Evolutionary conservation across 768 basidiomycete species (phyloP).

Genomic region (Amanita phalloides): DNA sequence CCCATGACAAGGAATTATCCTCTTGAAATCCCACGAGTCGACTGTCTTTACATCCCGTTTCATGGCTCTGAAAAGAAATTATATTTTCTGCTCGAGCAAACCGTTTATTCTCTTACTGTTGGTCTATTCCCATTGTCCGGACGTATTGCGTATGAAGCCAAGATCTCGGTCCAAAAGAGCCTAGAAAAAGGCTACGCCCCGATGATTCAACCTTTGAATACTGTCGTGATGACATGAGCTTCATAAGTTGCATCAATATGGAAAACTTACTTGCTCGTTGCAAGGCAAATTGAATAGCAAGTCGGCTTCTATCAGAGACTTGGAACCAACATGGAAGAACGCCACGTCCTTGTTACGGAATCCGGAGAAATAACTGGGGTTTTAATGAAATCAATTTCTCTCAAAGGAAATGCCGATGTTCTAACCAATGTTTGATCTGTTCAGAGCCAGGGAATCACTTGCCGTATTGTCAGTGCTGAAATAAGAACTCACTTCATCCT

Average conservation of each 20-base stretch:
- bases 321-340: conserved; percentile 64
- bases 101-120: conserved; percentile 19
- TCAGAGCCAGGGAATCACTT: background rate
- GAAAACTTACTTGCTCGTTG: conserved; percentile 49
- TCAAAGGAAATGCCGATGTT: background rate
- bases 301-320: conserved; percentile 72
- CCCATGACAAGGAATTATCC: conserved; percentile 66
- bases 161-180: conserved; percentile 23
- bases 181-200: conserved; percentile 12
- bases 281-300: conserved; percentile 75
- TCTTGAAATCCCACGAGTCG: conserved; percentile 60
- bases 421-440: conserved; percentile 42
- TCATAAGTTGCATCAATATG: background rate
- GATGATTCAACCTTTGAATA: conserved; percentile 27
- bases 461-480: background rate
- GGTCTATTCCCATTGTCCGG: conserved; percentile 24
- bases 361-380: conserved; percentile 54
- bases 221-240: conserved; percentile 11
- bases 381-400: background rate
- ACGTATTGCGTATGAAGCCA: conserved; percentile 23
- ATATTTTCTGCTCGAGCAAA: background rate
- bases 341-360: conserved; percentile 75
- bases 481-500: conserved; percentile 39
- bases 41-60: conserved; percentile 53
- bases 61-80: conserved; percentile 29